A percentile compares a stretch with the other conserved stretches of the same genome.
Evolutionary conservation across 805 yeast species (phyloP).

Genomic region (Candida dendrica): DNA sequence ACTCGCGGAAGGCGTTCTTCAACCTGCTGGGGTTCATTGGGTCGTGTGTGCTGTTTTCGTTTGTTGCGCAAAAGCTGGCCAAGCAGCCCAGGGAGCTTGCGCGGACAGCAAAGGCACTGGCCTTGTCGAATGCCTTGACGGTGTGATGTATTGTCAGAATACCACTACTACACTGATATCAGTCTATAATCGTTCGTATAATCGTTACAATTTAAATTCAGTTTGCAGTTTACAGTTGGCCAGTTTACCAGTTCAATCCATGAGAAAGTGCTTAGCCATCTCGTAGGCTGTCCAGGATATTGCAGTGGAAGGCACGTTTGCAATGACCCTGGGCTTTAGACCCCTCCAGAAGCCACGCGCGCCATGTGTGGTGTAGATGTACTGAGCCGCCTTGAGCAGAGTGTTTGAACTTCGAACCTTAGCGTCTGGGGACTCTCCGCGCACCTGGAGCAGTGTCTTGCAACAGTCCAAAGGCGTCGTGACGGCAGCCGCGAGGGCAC

Average conservation of each 20-base stretch:
- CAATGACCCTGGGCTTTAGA: constrained; percentile 80
- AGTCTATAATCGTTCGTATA: not conserved
- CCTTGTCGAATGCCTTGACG: constrained; percentile 14
- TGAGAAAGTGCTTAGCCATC: constrained; percentile 66
- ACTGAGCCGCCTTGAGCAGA: constrained; percentile 61
- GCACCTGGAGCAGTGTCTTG: constrained; percentile 85
- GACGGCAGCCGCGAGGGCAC: constrained; percentile 90
- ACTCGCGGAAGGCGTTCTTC: constrained; percentile 72
- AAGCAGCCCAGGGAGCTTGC: constrained; percentile 19
- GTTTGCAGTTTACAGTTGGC: no score
- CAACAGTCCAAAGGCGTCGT: constrained; percentile 94
- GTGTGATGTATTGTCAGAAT: constrained; percentile 1
- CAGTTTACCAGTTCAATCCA: no score
- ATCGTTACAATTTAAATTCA: no score
- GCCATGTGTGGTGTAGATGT: constrained; percentile 57
- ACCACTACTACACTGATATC: no score
- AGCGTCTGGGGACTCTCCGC: constrained; percentile 43
- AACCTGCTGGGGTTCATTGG: constrained; percentile 75
- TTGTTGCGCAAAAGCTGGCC: constrained; percentile 56
- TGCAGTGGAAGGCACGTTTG: constrained; percentile 94
- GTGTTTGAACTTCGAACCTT: constrained; percentile 53
- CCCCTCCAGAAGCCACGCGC: constrained; percentile 73
- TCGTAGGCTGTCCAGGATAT: constrained; percentile 97
- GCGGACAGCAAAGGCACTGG: constrained; percentile 15
- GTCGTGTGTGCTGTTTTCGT: constrained; percentile 72